Evolutionary conservation across 805 yeast species (phyloP).

Genomic region (Tetrapisispora taiwanensis): DNA sequence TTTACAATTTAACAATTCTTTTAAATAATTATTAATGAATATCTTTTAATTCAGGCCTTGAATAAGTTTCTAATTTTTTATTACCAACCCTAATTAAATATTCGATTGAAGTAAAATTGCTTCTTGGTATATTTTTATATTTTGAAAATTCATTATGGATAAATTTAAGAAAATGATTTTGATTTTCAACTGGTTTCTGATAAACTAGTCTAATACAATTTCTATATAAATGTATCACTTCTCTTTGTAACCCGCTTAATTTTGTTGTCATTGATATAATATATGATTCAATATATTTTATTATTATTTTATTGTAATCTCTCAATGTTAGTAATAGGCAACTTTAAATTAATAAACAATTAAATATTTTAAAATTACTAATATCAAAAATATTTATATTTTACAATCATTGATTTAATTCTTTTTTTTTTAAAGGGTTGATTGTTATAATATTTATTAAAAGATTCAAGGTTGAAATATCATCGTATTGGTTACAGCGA

Average conservation of each 20-base stretch:
- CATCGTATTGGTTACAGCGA: too few species aligned
- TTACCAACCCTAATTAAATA: slow-evolving; percentile 71
- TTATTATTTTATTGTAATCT: too few species aligned
- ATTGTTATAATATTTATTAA: too few species aligned
- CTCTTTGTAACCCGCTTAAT: slow-evolving; percentile 42
- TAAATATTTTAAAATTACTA: neutral
- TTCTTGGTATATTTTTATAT: slow-evolving; percentile 48
- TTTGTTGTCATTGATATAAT: slow-evolving; percentile 24
- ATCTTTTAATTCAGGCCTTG: slow-evolving; percentile 61
- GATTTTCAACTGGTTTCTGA: slow-evolving; percentile 39
- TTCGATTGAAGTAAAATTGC: slow-evolving; percentile 79
- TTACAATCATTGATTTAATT: too few species aligned
- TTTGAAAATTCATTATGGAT: slow-evolving; percentile 55
- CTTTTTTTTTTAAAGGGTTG: too few species aligned
- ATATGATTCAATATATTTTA: too few species aligned
- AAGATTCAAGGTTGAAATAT: too few species aligned
- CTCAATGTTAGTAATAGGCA: too few species aligned
- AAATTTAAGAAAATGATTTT: slow-evolving; percentile 36
- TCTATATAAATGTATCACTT: slow-evolving; percentile 42
- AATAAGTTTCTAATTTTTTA: slow-evolving; percentile 60
- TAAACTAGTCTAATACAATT: slow-evolving; percentile 36
- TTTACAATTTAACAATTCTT: too few species aligned
- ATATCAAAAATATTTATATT: neutral
- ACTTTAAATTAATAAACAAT: too few species aligned
- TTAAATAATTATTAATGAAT: slow-evolving; percentile 25